Evolutionary conservation across 176 grass and related monocot species (phyloP).

Genomic region (Carex pumila): DNA sequence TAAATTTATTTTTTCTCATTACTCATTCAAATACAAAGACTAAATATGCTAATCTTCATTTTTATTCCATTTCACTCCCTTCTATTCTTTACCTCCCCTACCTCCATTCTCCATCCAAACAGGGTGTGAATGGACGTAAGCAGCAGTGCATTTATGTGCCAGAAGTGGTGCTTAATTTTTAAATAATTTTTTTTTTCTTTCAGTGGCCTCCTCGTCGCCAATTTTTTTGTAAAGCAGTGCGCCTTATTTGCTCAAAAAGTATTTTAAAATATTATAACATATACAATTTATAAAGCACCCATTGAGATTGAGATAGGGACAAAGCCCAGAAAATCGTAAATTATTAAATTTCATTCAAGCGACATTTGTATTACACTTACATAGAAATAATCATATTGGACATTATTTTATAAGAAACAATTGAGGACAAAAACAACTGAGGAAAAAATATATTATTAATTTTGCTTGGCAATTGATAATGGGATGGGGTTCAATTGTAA

Average conservation of each 20-base stretch:
- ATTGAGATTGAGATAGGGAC: background rate
- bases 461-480: background rate
- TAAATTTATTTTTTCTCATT: too few relatives aligned
- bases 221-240: background rate
- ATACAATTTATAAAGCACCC: background rate
- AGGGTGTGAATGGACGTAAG: too few relatives aligned
- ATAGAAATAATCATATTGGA: background rate
- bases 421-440: background rate
- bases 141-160: background rate
- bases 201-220: conserved; percentile 1
- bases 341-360: background rate
- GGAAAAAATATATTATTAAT: background rate
- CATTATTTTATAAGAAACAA: background rate
- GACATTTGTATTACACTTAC: background rate
- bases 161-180: background rate
- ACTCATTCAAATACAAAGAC: too few relatives aligned
- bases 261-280: background rate
- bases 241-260: background rate
- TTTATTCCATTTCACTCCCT: too few relatives aligned
- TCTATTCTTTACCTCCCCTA: too few relatives aligned
- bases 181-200: background rate
- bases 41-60: too few relatives aligned
- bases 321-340: background rate
- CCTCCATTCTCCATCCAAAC: too few relatives aligned
- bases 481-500: background rate